A percentile compares a stretch with the other conserved stretches of the same genome.
Conservation (phyloP, 2,329 filamentous ascomycete genomes). For the Colletotrichum tropicicola region DNA sequence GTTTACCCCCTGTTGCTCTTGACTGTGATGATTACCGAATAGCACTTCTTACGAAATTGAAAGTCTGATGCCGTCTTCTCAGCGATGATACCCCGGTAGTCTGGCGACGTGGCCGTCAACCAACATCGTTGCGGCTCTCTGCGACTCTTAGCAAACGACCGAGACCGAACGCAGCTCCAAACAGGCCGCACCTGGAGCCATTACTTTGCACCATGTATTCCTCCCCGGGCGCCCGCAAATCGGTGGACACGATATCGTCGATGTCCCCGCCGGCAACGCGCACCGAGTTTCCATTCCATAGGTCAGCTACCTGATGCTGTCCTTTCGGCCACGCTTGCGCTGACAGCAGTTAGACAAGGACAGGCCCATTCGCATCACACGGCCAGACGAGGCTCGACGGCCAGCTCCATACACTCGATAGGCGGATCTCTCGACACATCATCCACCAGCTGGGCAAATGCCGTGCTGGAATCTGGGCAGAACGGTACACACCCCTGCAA, state of each 20-base stretch:
- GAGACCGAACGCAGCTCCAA: conserved; percentile 10
- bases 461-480: conserved; percentile 77
- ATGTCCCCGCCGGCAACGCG: conserved; percentile 59
- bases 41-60: background rate
- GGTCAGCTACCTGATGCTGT: conserved; percentile 47
- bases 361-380: conserved; percentile 55
- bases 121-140: conserved; percentile 44
- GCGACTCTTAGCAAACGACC: conserved; percentile 20
- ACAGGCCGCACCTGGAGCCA: conserved; percentile 4
- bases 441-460: conserved; percentile 62
- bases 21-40: conserved; percentile 5
- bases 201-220: conserved; percentile 63
- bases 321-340: conserved; percentile 1
- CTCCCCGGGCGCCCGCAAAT: conserved; percentile 67
- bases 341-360: conserved; percentile 45
- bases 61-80: conserved; percentile 11
- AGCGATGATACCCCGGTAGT: conserved; percentile 63
- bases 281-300: conserved; percentile 68
- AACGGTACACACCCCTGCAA: conserved; percentile 68
- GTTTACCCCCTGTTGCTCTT: background rate
- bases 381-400: conserved; percentile 79
- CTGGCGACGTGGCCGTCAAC: conserved; percentile 44
- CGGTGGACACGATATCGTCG: conserved; percentile 70
- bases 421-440: conserved; percentile 83
- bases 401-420: conserved; percentile 88